phyloP scores from a whole-genome alignment of 148 eudicot genomes.

The Salicornia ramosissima region DNA sequence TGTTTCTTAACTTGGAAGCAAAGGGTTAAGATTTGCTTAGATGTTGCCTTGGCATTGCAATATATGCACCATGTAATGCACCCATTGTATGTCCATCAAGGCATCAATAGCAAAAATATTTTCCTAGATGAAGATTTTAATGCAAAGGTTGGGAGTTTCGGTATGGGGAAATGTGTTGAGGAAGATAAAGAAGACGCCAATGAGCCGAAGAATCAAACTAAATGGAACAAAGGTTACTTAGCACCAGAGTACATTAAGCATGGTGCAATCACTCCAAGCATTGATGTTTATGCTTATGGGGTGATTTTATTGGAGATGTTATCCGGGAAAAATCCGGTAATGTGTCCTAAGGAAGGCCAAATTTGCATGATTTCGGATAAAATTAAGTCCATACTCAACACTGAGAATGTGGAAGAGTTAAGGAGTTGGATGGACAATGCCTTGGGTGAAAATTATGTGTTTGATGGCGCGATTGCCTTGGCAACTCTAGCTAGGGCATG shows the following conservation, averaged over 20 bases:
- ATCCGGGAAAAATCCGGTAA: conserved; percentile 58
- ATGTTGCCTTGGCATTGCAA: conserved; percentile 69
- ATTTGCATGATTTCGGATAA: conserved; percentile 29
- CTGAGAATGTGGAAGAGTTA: conserved; percentile 49
- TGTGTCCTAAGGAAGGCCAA: conserved; percentile 25
- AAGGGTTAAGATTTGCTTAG: conserved; percentile 70
- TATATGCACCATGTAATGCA: conserved; percentile 75
- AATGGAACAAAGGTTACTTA: conserved; percentile 63
- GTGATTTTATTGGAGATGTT: conserved; percentile 70
- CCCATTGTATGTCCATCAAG: conserved; percentile 56
- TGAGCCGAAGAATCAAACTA: conserved; percentile 29
- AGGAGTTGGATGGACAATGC: conserved; percentile 67
- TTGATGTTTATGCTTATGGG: conserved; percentile 67
- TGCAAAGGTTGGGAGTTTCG: conserved; percentile 80
- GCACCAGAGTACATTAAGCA: conserved; percentile 57
- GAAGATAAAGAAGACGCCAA: conserved; percentile 16
- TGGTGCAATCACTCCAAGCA: conserved; percentile 33
- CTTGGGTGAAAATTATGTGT: conserved; percentile 64
- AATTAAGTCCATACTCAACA: conserved; percentile 41
- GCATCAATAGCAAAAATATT: conserved; percentile 61
- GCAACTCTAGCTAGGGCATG: conserved; percentile 71
- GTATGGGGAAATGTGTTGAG: conserved; percentile 42
- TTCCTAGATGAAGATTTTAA: conserved; percentile 81
- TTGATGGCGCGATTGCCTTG: conserved; percentile 53
- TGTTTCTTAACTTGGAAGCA: conserved; percentile 81